Evolutionary conservation across 768 basidiomycete species (phyloP), one percentile per base, ranked within the genome.

Genomic region (Trametes punicea): DNA sequence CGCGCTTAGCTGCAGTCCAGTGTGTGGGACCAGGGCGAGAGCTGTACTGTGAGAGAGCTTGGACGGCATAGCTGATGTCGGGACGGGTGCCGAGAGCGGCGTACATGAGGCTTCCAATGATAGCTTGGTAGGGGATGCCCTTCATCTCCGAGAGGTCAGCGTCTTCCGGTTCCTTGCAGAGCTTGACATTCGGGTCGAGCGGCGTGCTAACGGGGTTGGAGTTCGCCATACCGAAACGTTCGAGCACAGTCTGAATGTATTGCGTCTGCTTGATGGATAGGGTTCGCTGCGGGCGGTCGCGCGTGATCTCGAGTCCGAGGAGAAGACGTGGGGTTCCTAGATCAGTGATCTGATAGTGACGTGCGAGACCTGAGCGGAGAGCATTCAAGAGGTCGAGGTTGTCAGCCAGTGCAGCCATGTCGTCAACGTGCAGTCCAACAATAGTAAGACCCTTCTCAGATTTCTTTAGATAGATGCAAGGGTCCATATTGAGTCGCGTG

Each of bases 221-320:
- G 23, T 71, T 60, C 3, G 38, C 33, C 45, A 73, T 46, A 1
- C 62, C 53, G 33, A 67, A 72, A 5, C 49, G 52, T 6, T 55
- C 44, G 0, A 68, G 53, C 1, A 71, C 55, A 2, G 55, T 34
- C 4, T 54, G 29, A 36, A 66, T 60, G 42, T 71, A 68, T 15
- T 60, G 45, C 1, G 29, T 31, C 42, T 71, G 69, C 0, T 55
- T 60, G 7, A 71, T 46, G 0, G 55, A 25, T 10, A 69, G 44
- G 46, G 53, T 57, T 42, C 46, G 33, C 10, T 9, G 9, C 6
- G 0, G 9, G 31, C 31, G 50, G 29, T 62, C 63, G 30, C 58
- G 58, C 11, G 4, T 25, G 44, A 59, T 40, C 25, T 59, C 60
- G 21, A 64, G 25, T 3, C 60, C 57, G n/a, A 64, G 44, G 7